Conservation (phyloP, 228 moss, liverwort and hornwort species). For the Sphagnum fallax region DNA sequence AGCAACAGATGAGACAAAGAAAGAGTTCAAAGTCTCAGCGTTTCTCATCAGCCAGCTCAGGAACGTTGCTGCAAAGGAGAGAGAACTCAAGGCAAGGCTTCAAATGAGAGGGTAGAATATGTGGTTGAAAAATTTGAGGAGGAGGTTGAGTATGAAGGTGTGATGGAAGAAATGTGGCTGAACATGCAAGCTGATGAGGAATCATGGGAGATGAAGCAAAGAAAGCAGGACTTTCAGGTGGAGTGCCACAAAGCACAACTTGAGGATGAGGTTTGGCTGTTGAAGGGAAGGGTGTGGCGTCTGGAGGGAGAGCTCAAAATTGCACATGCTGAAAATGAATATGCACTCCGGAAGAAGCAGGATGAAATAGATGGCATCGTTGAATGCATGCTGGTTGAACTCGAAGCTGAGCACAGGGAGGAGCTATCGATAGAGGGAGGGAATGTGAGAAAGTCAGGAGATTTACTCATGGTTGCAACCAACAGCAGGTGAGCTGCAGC, state of each 20-base stretch:
- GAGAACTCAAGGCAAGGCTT: slow-evolving; percentile 18
- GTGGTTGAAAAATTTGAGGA: slow-evolving; percentile 34
- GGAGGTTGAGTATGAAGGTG: slow-evolving; percentile 35
- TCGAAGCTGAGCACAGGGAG: slow-evolving; percentile 21
- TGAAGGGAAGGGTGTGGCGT: slow-evolving; percentile 38
- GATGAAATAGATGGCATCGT: slow-evolving; percentile 46
- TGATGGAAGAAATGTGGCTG: slow-evolving; percentile 39
- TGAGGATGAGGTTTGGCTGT: slow-evolving; percentile 35
- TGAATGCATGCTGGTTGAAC: slow-evolving; percentile 41
- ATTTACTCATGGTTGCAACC: slow-evolving; percentile 17
- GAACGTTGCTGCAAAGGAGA: slow-evolving; percentile 24
- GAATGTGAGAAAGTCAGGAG: slow-evolving; percentile 7
- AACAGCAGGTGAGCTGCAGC: slow-evolving; percentile 15
- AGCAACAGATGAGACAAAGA: slow-evolving; percentile 9
- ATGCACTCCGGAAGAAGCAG: slow-evolving; percentile 32
- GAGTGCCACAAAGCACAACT: slow-evolving; percentile 35
- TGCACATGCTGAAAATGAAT: slow-evolving; percentile 22
- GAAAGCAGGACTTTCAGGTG: slow-evolving; percentile 36
- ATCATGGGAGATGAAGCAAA: slow-evolving; percentile 26
- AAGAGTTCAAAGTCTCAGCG: slow-evolving; percentile 20
- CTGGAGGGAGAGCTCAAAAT: slow-evolving; percentile 31
- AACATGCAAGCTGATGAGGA: slow-evolving; percentile 36
- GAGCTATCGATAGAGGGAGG: slow-evolving; percentile 18
- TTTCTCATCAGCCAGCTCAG: slow-evolving; percentile 28
- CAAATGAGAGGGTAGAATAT: slow-evolving; percentile 23